Percentiles rank a stretch among this genome's conserved stretches.
Conservation (phyloP, 495 filamentous ascomycete species). For the Xylaria venustula region DNA sequence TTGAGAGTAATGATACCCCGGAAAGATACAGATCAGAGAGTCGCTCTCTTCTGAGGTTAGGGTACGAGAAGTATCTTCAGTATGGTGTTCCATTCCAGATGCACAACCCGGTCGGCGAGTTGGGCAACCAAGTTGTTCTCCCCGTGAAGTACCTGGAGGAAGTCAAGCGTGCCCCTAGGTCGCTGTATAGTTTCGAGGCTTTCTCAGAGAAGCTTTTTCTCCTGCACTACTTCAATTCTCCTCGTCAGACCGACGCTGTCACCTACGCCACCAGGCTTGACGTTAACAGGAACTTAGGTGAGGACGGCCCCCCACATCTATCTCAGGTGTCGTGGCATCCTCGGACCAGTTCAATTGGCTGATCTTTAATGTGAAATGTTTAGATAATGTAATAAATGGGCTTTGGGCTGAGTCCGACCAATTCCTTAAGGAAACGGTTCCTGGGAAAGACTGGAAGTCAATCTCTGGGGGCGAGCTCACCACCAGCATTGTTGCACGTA, state of each 20-base stretch:
- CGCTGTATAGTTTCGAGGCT: no score
- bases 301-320: background rate
- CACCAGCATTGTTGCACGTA: background rate
- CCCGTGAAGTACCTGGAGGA: background rate
- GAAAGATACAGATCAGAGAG: constrained; percentile 2
- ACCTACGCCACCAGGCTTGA: background rate
- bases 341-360: background rate
- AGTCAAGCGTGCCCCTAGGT: background rate
- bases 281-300: constrained; percentile 2
- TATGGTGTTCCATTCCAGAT: constrained; percentile 3
- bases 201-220: background rate
- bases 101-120: background rate
- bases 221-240: background rate
- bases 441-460: background rate
- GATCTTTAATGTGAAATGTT: background rate
- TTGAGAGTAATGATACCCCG: constrained; percentile 8
- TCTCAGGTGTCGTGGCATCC: background rate
- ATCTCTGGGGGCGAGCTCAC: background rate
- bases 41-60: background rate
- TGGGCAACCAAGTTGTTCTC: background rate
- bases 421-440: background rate
- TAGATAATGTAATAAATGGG: background rate
- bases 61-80: background rate
- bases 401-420: background rate
- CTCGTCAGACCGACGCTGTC: constrained; percentile 4